Evolutionary conservation across 1,284 basidiomycete species (phyloP).

Genomic region (Cerioporus squamosus): DNA sequence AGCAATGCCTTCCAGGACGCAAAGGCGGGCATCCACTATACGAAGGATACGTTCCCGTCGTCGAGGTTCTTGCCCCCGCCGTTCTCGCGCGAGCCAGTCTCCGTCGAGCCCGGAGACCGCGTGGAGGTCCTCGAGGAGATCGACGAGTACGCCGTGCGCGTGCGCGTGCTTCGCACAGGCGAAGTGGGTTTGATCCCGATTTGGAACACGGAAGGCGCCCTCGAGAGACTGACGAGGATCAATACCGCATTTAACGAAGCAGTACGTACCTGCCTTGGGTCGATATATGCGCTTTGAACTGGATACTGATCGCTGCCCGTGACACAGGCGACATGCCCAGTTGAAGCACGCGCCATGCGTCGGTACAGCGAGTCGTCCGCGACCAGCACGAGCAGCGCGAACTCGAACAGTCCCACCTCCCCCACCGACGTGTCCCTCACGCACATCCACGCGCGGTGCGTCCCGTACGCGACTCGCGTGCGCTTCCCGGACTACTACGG

Average conservation of each 20-base stretch:
- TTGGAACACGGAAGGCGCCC: constrained; percentile 36
- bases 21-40: constrained; percentile 33
- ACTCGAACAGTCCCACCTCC: background rate
- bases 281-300: background rate
- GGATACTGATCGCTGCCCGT: background rate
- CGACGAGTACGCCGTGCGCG: constrained; percentile 31
- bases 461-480: constrained; percentile 26
- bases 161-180: constrained; percentile 26
- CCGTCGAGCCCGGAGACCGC: constrained; percentile 28
- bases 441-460: constrained; percentile 28
- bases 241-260: constrained; percentile 38
- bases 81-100: constrained; percentile 32
- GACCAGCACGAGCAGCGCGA: background rate
- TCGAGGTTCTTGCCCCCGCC: constrained; percentile 27
- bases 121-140: constrained; percentile 32
- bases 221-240: constrained; percentile 34
- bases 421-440: constrained; percentile 9
- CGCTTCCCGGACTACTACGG: constrained; percentile 21
- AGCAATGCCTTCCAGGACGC: constrained; percentile 30
- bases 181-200: constrained; percentile 30
- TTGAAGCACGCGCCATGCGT: constrained; percentile 19
- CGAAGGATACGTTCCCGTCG: constrained; percentile 31
- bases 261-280: constrained; percentile 25
- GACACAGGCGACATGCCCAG: constrained; percentile 28
- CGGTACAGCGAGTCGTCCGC: constrained; percentile 22